Percentiles rank a stretch among this genome's conserved stretches.
phyloP scores from a whole-genome alignment of 805 yeast species.

The Saturnispora quitensis region DNA sequence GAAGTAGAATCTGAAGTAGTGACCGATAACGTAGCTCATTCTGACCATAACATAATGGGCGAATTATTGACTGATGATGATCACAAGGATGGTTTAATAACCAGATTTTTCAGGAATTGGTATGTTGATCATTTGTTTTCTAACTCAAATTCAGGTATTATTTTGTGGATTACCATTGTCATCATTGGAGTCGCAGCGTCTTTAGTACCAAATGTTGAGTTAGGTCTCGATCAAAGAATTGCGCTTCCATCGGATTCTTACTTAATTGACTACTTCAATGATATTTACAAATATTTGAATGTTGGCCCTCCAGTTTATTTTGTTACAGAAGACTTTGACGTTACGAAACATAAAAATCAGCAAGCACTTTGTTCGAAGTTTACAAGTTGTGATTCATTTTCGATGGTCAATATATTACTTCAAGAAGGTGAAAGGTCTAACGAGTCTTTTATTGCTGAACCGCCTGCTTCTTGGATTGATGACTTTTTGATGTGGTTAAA shows the following conservation, averaged over 20 bases:
- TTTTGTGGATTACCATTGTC: slow-evolving; percentile 45
- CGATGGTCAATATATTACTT: slow-evolving; percentile 72
- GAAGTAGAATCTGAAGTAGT: slow-evolving; percentile 16
- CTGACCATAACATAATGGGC: slow-evolving; percentile 9
- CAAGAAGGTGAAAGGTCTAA: slow-evolving; percentile 69
- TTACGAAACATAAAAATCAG: slow-evolving; percentile 55
- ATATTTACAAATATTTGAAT: slow-evolving; percentile 60
- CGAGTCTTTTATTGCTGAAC: slow-evolving; percentile 62
- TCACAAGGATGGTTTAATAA: slow-evolving; percentile 26
- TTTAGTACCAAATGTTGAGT: slow-evolving; percentile 54
- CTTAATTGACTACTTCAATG: slow-evolving; percentile 69
- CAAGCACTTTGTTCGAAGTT: slow-evolving; percentile 79
- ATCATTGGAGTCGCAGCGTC: slow-evolving; percentile 65
- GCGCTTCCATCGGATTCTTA: slow-evolving; percentile 84
- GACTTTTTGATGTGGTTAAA: slow-evolving; percentile 82
- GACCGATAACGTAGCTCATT: neutral
- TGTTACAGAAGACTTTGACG: slow-evolving; percentile 60
- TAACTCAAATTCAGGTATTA: slow-evolving; percentile 35
- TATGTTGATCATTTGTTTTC: slow-evolving; percentile 56
- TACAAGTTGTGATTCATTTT: slow-evolving; percentile 70
- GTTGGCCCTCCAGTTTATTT: slow-evolving; percentile 92
- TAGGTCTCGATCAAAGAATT: slow-evolving; percentile 83
- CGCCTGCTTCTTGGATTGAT: slow-evolving; percentile 89
- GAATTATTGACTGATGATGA: slow-evolving; percentile 16
- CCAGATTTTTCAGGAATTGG: slow-evolving; percentile 33